phyloP scores from a whole-genome alignment of 2,329 filamentous ascomycete species.

The Ceratocystis colombiana region DNA sequence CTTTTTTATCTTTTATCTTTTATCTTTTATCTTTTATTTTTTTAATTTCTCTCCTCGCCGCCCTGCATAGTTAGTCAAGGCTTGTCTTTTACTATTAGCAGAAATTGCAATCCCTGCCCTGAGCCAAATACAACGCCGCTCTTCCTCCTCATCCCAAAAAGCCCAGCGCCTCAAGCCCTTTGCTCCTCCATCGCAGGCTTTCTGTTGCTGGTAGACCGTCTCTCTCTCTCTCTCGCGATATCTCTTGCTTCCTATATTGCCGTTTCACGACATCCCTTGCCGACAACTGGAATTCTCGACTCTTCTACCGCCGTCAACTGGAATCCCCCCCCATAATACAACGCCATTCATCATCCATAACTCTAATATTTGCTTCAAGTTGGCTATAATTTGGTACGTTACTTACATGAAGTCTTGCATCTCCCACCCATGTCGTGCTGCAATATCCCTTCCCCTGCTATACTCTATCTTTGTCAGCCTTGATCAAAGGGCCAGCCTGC shows the following conservation, averaged over 20 bases:
- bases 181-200: background rate
- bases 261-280: background rate
- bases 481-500: background rate
- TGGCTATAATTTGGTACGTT: background rate
- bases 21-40: background rate
- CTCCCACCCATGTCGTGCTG: background rate
- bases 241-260: background rate
- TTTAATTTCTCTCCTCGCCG: conserved; percentile 10
- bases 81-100: conserved; percentile 14
- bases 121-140: background rate
- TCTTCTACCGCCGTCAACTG: background rate
- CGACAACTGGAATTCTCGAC: conserved; percentile 2
- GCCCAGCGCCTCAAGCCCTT: background rate
- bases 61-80: background rate
- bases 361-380: background rate
- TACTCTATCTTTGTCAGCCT: conserved; percentile 3
- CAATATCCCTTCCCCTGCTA: background rate
- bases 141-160: background rate
- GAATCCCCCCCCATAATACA: background rate
- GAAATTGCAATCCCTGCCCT: background rate
- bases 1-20: conserved; percentile 1
- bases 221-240: background rate
- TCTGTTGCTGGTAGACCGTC: background rate
- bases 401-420: background rate
- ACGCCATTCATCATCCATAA: background rate